A percentile compares a stretch with the other conserved stretches of the same genome.
phyloP scores from a whole-genome alignment of 305 asterid genomes.

The Solanum hybrid region DNA sequence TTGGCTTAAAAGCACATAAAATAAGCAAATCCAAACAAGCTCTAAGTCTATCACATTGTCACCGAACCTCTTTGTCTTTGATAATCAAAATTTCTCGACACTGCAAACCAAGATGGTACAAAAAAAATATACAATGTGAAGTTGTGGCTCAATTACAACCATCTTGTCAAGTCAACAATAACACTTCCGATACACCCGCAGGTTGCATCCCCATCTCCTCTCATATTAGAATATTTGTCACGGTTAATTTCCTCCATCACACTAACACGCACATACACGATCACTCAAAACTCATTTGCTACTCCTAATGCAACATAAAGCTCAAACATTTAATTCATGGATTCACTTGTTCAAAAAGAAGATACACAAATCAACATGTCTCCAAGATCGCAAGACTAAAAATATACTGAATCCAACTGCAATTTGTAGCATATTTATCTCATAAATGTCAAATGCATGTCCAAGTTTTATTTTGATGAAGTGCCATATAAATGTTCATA shows the following conservation, averaged over 20 bases:
- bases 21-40: background rate
- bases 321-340: background rate
- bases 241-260: background rate
- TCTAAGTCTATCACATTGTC: background rate
- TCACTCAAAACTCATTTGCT: background rate
- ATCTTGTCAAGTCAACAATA: background rate
- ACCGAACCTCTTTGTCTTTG: background rate
- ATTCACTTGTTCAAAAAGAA: background rate
- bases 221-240: background rate
- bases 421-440: background rate
- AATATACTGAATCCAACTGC: background rate
- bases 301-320: background rate
- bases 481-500: background rate
- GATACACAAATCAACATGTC: background rate
- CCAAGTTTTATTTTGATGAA: background rate
- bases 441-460: background rate
- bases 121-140: background rate
- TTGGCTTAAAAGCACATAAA: background rate
- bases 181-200: background rate
- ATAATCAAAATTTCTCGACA: background rate
- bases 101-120: background rate
- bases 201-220: background rate
- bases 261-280: background rate
- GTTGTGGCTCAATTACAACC: too few species aligned
- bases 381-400: background rate